A percentile compares a stretch with the other conserved stretches of the same genome.
Evolutionary conservation across 331 rosid species (phyloP).

Genomic region (Prunus yedoensis): DNA sequence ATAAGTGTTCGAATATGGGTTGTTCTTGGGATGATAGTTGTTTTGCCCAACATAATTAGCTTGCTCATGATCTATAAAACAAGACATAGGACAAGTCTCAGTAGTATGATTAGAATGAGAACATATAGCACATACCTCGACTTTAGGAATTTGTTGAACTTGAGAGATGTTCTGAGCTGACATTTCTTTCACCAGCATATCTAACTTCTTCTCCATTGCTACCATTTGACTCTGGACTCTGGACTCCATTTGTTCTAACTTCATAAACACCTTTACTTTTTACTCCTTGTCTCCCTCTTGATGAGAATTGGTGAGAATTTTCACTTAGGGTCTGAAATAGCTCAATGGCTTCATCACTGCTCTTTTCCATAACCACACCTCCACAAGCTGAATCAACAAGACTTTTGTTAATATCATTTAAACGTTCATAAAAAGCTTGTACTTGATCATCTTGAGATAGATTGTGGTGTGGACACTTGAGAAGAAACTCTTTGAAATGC

Average conservation of each 20-base stretch:
- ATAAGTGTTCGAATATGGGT: too few relatives aligned
- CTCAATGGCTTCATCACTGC: neutral
- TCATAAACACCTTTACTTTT: neutral
- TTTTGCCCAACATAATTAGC: too few relatives aligned
- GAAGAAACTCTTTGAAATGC: neutral
- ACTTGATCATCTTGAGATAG: neutral
- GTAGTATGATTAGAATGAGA: neutral
- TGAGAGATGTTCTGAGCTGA: neutral
- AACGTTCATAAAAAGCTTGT: neutral
- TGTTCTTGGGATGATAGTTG: too few relatives aligned
- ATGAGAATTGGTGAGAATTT: neutral
- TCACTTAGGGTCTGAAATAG: neutral
- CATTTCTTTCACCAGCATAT: neutral
- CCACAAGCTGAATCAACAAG: neutral
- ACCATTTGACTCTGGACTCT: neutral
- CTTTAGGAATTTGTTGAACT: neutral
- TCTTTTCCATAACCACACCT: neutral
- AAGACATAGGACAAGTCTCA: neutral
- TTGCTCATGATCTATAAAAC: too few relatives aligned
- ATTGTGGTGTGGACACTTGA: neutral
- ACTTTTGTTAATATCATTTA: neutral
- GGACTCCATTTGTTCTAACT: neutral
- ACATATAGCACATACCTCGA: neutral
- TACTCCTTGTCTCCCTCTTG: neutral
- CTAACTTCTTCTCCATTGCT: neutral